These are phyloP conservation scores for Clausena lansium DNA, from an alignment of 345 rosid species.

Conservation along the genomic window DNA sequence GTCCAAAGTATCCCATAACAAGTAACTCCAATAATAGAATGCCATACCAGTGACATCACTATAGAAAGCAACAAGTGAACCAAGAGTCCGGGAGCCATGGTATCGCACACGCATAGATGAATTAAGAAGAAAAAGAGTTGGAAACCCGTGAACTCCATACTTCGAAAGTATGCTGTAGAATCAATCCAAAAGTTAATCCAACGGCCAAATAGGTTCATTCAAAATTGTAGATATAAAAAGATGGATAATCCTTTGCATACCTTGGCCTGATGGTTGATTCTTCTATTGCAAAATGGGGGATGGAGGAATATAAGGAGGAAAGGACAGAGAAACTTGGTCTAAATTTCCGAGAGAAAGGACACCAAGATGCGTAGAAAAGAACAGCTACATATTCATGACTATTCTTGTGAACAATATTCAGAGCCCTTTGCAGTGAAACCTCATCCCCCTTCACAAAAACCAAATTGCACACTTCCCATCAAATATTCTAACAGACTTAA, in stretches of 20 bases:
- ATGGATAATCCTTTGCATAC: slow-evolving; percentile 34
- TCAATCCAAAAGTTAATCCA: slow-evolving; percentile 10
- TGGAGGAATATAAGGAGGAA: slow-evolving; percentile 61
- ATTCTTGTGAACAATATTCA: slow-evolving; percentile 63
- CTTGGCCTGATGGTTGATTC: slow-evolving; percentile 88
- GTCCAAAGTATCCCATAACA: not conserved
- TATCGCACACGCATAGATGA: slow-evolving; percentile 68
- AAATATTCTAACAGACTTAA: not conserved
- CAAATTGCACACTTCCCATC: slow-evolving; percentile 14
- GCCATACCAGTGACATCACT: slow-evolving; percentile 63
- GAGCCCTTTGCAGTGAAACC: slow-evolving; percentile 60
- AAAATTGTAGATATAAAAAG: not conserved
- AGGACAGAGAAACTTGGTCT: slow-evolving; percentile 66
- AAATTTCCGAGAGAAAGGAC: slow-evolving; percentile 84
- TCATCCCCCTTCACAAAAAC: slow-evolving; percentile 71
- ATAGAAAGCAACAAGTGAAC: slow-evolving; percentile 74
- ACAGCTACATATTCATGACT: slow-evolving; percentile 64
- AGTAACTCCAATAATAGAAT: not conserved
- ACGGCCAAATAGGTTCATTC: slow-evolving; percentile 1
- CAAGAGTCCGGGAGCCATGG: slow-evolving; percentile 65
- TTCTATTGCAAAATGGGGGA: slow-evolving; percentile 75
- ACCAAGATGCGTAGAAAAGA: slow-evolving; percentile 94
- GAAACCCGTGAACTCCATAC: slow-evolving; percentile 96
- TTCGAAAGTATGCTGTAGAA: slow-evolving; percentile 79
- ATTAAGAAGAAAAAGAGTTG: slow-evolving; percentile 78